phyloP scores from a whole-genome alignment of 352 stramenopile species.

The Pythium brachiatum region DNA sequence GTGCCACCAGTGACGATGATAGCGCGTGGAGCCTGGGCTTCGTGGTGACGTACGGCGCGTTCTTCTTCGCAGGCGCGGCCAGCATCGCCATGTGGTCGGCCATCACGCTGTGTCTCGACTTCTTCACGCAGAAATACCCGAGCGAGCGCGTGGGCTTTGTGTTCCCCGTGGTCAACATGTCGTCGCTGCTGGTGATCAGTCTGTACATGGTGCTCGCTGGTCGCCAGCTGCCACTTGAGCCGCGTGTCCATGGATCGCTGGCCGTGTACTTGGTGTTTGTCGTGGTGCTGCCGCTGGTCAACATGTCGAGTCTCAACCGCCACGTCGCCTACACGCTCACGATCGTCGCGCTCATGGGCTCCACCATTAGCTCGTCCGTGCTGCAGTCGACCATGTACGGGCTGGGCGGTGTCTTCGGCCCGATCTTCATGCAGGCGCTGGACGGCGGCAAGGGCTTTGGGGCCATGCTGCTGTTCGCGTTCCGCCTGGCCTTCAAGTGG shows the following conservation, averaged over 20 bases:
- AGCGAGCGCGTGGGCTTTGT: constrained; percentile 69
- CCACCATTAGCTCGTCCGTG: constrained; percentile 64
- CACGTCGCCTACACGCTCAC: constrained; percentile 55
- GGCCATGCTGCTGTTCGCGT: constrained; percentile 65
- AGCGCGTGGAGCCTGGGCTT: constrained; percentile 35
- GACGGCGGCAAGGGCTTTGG: constrained; percentile 78
- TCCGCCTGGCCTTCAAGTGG: constrained; percentile 62
- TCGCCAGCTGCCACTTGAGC: constrained; percentile 54
- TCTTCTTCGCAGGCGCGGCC: constrained; percentile 72
- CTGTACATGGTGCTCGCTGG: constrained; percentile 80
- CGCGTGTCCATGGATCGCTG: constrained; percentile 55
- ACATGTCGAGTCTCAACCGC: constrained; percentile 48
- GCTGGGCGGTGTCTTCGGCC: constrained; percentile 73
- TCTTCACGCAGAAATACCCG: constrained; percentile 64
- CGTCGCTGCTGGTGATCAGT: constrained; percentile 68
- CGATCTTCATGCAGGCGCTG: constrained; percentile 74
- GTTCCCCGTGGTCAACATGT: constrained; percentile 86
- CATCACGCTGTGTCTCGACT: constrained; percentile 74
- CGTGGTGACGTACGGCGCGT: constrained; percentile 64
- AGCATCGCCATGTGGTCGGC: constrained; percentile 76
- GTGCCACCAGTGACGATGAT: not conserved
- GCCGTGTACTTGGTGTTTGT: constrained; percentile 53
- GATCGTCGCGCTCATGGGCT: constrained; percentile 57
- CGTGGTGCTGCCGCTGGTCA: constrained; percentile 54
- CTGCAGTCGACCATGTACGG: constrained; percentile 73